Evolutionary conservation across 495 filamentous ascomycete species (phyloP).

Genomic region (Venustampulla echinocandica): DNA sequence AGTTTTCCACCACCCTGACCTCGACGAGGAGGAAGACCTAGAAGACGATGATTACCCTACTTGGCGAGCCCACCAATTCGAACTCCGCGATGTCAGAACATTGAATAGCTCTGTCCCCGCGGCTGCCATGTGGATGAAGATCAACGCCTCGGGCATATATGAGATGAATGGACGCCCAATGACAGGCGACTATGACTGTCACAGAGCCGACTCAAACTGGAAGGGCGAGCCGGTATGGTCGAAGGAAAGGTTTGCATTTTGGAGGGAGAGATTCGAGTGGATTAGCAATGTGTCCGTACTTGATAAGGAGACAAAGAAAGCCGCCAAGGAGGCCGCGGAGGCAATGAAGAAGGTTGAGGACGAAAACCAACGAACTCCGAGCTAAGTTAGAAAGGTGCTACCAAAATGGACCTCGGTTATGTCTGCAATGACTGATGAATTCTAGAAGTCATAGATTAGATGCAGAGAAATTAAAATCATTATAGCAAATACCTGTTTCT

Average conservation of each 20-base stretch:
- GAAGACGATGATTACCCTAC: too few relatives aligned
- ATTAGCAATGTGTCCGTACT: not conserved
- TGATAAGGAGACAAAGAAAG: not conserved
- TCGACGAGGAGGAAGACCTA: too few relatives aligned
- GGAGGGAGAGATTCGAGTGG: slow-evolving; percentile 12
- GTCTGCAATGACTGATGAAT: too few relatives aligned
- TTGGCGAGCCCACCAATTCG: too few relatives aligned
- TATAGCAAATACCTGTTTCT: too few relatives aligned
- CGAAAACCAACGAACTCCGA: too few relatives aligned
- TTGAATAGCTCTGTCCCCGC: slow-evolving; percentile 1
- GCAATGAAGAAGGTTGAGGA: not conserved
- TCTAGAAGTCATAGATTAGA: too few relatives aligned
- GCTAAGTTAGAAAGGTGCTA: too few relatives aligned
- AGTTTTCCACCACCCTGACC: not conserved
- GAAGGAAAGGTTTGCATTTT: slow-evolving; percentile 10
- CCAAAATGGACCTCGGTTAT: too few relatives aligned
- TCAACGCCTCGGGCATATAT: not conserved
- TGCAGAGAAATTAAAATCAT: too few relatives aligned
- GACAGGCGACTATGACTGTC: not conserved
- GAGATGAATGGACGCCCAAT: not conserved
- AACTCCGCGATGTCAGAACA: not conserved
- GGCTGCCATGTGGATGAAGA: not conserved
- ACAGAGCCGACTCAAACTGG: slow-evolving; percentile 8
- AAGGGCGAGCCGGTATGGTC: slow-evolving; percentile 11
- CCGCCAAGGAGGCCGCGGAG: not conserved